Evolutionary conservation across 192 early-diverging fungal species (phyloP).

Genomic region (Backusella sp.): DNA sequence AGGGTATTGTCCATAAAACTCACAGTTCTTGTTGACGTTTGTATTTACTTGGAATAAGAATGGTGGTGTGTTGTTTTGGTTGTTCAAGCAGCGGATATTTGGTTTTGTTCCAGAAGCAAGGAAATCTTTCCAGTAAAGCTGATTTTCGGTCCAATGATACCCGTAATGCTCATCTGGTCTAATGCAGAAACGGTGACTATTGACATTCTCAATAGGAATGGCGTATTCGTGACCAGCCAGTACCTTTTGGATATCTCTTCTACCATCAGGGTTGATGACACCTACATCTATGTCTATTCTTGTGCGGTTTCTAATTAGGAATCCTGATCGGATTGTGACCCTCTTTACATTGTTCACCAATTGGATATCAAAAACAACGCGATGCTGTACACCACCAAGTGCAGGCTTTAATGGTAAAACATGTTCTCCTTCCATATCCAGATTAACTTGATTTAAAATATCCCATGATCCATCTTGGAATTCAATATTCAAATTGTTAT

Average conservation of each 20-base stretch:
- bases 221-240: slow-evolving; percentile 54
- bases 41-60: slow-evolving; percentile 54
- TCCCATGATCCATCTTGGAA: slow-evolving; percentile 62
- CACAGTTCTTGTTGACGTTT: slow-evolving; percentile 25
- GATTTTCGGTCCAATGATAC: slow-evolving; percentile 71
- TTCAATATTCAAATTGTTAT: slow-evolving; percentile 56
- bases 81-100: slow-evolving; percentile 37
- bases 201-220: slow-evolving; percentile 72
- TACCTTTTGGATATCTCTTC: slow-evolving; percentile 14
- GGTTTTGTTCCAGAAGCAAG: slow-evolving; percentile 19
- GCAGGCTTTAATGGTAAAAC: slow-evolving; percentile 64
- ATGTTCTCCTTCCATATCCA: slow-evolving; percentile 73
- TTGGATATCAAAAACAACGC: slow-evolving; percentile 75
- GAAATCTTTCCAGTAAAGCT: slow-evolving; percentile 70
- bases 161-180: slow-evolving; percentile 65
- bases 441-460: slow-evolving; percentile 63
- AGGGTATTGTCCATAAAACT: slow-evolving; percentile 49
- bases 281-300: slow-evolving; percentile 57
- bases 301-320: slow-evolving; percentile 67
- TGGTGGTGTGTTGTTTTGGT: slow-evolving; percentile 29
- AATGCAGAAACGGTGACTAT: slow-evolving; percentile 62
- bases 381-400: slow-evolving; percentile 60
- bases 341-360: slow-evolving; percentile 74
- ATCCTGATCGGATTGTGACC: slow-evolving; percentile 72
- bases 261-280: slow-evolving; percentile 38